Base-by-base conservation (phyloP, 495 filamentous ascomycete species). In the Pyronema domesticum region DNA sequence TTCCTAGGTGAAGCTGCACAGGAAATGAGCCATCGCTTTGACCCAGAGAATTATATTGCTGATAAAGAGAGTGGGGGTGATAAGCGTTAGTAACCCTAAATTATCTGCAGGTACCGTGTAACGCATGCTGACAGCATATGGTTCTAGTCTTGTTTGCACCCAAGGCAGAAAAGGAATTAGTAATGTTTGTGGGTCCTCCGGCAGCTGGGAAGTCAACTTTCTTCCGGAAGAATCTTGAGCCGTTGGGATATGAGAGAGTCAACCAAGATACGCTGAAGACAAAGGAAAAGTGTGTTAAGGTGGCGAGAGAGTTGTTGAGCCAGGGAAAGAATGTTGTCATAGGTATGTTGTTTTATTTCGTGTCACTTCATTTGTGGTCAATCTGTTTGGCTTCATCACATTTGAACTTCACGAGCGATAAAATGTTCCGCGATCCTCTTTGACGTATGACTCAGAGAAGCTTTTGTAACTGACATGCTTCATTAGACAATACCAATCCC, bases 211-310 rank as follows among this genome's bases (percentile, higher is more conserved):
- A 96, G 65, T 89, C 83, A 18, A 87, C 86, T 0, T 95, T 94
- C 58, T 95, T 82, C 69, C 83, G 81, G 79, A 80, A 75, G 30
- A 69, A 85, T 56, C 66, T 96, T 14, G 72, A 89, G 66, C 83
- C 86, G 18, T 69, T 91, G 3, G 81, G 80, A 33, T 95, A 91
- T 66, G 80, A 80, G 66, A 76, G 89, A 30, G 75, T 94, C 13
- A 98, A 95, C 58, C 89, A 95, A 69, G 93, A 96, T 69, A 75
- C 71, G 3, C 69, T 95, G n/a, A 95, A 94, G 67, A 80, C 80
- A 19, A 76, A 80, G 57, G 80, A 86, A 15, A 94, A 85, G 68
- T 95, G 93, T 69, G 68, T 93, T 60, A 86, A 89, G 66, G 42
- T 36, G 8, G 86, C 86, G 7, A 68, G 70, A 19, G 75, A 82